Conservation (phyloP, 495 filamentous ascomycete species). For the Trichoderma virens region DNA sequence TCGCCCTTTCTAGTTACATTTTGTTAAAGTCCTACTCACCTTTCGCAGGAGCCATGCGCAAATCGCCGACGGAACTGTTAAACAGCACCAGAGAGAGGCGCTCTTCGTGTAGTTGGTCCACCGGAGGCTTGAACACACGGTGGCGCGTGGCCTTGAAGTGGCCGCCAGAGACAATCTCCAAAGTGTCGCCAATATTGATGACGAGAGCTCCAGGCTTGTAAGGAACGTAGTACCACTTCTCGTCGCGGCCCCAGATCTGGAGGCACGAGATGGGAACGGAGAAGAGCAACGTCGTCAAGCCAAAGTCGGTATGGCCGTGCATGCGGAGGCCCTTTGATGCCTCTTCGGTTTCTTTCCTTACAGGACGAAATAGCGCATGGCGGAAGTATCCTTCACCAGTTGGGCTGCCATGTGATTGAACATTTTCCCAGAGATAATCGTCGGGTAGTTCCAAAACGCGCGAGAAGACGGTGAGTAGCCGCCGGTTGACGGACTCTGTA, state of each 20-base stretch:
- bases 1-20: no score
- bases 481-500: conserved; percentile 36
- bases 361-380: conserved; percentile 36
- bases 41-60: conserved; percentile 28
- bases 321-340: conserved; percentile 36
- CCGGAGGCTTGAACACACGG: conserved; percentile 34
- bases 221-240: conserved; percentile 37
- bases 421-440: conserved; percentile 39
- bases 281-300: conserved; percentile 36
- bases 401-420: conserved; percentile 37
- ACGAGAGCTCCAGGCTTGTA: conserved; percentile 39
- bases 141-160: conserved; percentile 43
- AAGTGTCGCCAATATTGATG: conserved; percentile 39
- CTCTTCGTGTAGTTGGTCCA: conserved; percentile 32
- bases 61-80: conserved; percentile 32
- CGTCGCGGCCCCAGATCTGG: conserved; percentile 36
- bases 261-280: conserved; percentile 35
- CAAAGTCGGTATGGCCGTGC: conserved; percentile 41
- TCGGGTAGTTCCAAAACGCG: conserved; percentile 39
- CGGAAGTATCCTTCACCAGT: conserved; percentile 41
- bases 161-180: conserved; percentile 41
- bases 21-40: no score
- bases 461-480: conserved; percentile 37
- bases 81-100: conserved; percentile 37
- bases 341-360: conserved; percentile 29